Base-by-base conservation (phyloP, 1,284 basidiomycete species). In the Abortiporus biennis region DNA sequence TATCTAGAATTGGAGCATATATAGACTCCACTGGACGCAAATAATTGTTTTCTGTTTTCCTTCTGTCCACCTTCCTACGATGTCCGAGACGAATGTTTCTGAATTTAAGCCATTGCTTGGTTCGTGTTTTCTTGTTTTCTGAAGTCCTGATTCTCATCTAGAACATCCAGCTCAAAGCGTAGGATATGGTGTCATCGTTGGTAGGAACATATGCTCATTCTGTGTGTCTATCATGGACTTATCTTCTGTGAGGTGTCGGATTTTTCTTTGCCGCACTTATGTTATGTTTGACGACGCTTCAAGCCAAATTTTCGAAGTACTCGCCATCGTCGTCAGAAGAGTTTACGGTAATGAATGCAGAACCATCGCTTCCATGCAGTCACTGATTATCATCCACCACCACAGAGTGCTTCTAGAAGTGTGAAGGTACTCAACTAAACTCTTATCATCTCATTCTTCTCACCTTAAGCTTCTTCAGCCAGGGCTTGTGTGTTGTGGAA, bases 401-500 rank as follows among this genome's bases (percentile, higher is more conserved):
- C 36, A 29, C 33, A 65, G 59, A 67, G 62, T 27, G 69, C 71
- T n/a, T 73, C 70, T 2, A 57, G 72, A 44, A 72, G 66, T 42
- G 64, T 74, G 5, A 73, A 73, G 59, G 69, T 69, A 34, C 19
- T 8, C n/a, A n/a, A n/a, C 27, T 29, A 9, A 29, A 9, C n/a
- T 9, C 8, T 8, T n/a, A 29, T 9, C 27, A 29, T n/a, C n/a
- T n/a, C n/a, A n/a, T n/a, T 9, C 27, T 9, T 29, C 27, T 9
- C 9, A 29, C 9, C n/a, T 9, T 29, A 9, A n/a, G n/a, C 32
- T 42, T 31, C n/a, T 9, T 29, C 62, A 80, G 61, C 81, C 83
- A 3, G 83, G 81, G 6, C 62, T 86, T 6, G 76, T 85, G 4
- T 74, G 71, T 45, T 83, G 81, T 20, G 74, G 78, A 17, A 74